These are phyloP conservation scores for Rhexocercosporidium sp. DNA, from an alignment of 2,329 filamentous ascomycete genomes.

Conservation along the genomic window DNA sequence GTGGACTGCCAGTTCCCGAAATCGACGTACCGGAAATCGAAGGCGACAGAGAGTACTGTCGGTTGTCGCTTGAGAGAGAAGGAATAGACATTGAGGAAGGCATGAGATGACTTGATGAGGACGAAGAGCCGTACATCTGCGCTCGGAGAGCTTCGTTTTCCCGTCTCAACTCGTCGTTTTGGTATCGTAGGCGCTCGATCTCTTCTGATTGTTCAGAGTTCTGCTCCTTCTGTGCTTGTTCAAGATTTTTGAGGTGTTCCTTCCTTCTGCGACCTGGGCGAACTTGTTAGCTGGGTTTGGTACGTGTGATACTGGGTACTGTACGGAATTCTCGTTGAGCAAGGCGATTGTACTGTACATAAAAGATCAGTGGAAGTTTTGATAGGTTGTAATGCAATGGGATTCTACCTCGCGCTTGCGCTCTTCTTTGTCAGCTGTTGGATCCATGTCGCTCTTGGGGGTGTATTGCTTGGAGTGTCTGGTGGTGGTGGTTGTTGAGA, in stretches of 20 bases:
- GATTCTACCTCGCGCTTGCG: conserved; percentile 43
- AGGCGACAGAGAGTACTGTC: conserved; percentile 42
- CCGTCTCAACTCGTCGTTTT: conserved; percentile 47
- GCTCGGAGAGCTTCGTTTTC: conserved; percentile 48
- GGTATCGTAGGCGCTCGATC: conserved; percentile 47
- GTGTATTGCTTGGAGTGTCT: conserved; percentile 35
- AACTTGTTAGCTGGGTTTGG: conserved; percentile 24
- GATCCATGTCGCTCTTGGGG: conserved; percentile 38
- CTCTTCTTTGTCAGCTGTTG: conserved; percentile 42
- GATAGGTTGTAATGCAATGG: background rate
- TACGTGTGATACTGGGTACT: conserved; percentile 22
- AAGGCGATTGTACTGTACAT: conserved; percentile 46
- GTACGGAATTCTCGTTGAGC: conserved; percentile 52
- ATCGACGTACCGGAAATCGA: conserved; percentile 42
- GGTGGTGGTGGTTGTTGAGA: conserved; percentile 29
- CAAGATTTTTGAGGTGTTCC: conserved; percentile 50
- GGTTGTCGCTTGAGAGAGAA: conserved; percentile 33
- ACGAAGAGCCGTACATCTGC: conserved; percentile 44
- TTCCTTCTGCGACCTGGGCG: conserved; percentile 49
- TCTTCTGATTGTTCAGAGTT: conserved; percentile 47
- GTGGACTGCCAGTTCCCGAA: conserved; percentile 40
- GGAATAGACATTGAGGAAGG: conserved; percentile 34
- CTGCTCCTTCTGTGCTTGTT: conserved; percentile 48
- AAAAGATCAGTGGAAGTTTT: conserved; percentile 10
- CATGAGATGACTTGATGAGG: conserved; percentile 36